Evolutionary conservation across 179 eudicot species (phyloP).

Genomic region (Carnegiea gigantea): DNA sequence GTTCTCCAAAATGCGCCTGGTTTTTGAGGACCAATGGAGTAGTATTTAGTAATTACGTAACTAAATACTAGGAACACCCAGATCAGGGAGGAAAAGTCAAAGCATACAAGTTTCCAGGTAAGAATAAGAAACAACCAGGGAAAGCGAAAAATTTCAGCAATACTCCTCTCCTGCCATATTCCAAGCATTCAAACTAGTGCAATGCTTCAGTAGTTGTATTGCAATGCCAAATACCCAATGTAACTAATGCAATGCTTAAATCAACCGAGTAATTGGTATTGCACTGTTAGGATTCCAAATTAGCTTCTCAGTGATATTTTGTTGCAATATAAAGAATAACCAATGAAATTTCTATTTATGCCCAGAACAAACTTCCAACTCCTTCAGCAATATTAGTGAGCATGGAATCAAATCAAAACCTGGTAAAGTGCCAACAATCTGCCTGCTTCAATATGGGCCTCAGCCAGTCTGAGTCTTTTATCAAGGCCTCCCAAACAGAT

Average conservation of each 20-base stretch:
- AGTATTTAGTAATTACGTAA: not conserved
- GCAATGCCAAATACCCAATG: not conserved
- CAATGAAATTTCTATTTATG: not conserved
- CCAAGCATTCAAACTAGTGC: not conserved
- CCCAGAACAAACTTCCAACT: not conserved
- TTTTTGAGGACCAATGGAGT: too few relatives aligned
- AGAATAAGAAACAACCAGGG: not conserved
- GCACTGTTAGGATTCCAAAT: not conserved
- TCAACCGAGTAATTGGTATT: not conserved
- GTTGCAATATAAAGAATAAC: not conserved
- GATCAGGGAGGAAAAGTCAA: not conserved
- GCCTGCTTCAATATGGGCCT: conserved; percentile 98
- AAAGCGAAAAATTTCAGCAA: not conserved
- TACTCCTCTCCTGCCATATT: not conserved
- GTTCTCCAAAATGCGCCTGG: too few relatives aligned
- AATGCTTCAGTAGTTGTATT: not conserved
- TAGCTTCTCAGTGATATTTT: not conserved
- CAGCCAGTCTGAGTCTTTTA: conserved; percentile 67
- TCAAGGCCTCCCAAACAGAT: conserved; percentile 47
- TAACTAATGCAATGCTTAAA: conserved; percentile 10
- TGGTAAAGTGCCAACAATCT: conserved; percentile 89
- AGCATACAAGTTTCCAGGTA: not conserved
- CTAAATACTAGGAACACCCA: not conserved
- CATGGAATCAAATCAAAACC: conserved; percentile 42
- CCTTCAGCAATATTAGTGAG: not conserved